A percentile compares a stretch with the other conserved stretches of the same genome.
Evolutionary conservation across 2,329 filamentous ascomycete species (phyloP).

Genomic region (Sporothrix inflata): DNA sequence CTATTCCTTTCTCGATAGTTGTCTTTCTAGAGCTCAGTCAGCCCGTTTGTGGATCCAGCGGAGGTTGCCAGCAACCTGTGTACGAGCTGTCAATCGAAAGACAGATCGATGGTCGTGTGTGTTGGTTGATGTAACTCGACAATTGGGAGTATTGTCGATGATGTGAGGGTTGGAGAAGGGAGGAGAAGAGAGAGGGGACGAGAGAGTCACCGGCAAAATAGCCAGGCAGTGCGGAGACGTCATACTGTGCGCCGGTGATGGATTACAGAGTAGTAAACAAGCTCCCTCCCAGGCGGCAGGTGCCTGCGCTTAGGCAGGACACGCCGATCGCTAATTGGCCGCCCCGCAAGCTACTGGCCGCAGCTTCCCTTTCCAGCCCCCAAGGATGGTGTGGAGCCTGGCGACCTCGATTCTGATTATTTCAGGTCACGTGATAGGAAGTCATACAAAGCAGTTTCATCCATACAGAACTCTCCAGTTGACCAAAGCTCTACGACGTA

Average conservation of each 20-base stretch:
- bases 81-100: conserved; percentile 7
- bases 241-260: conserved; percentile 11
- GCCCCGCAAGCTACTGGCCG: neutral
- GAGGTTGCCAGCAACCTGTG: conserved; percentile 4
- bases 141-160: neutral
- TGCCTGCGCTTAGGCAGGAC: conserved; percentile 22
- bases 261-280: conserved; percentile 11
- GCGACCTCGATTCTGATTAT: neutral
- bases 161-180: neutral
- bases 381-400: conserved; percentile 5
- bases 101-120: neutral
- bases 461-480: neutral
- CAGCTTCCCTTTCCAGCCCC: conserved; percentile 10
- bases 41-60: neutral
- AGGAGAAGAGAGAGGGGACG: neutral
- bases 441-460: neutral
- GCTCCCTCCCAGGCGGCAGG: conserved; percentile 22
- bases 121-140: neutral
- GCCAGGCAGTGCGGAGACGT: conserved; percentile 25
- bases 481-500: neutral
- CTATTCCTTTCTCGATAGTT: neutral
- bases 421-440: neutral
- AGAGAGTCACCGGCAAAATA: neutral
- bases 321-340: conserved; percentile 22
- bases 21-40: neutral